These are phyloP conservation scores for Arctium lappa DNA, from an alignment of 129 eudicot genomes.

Conservation along the genomic window DNA sequence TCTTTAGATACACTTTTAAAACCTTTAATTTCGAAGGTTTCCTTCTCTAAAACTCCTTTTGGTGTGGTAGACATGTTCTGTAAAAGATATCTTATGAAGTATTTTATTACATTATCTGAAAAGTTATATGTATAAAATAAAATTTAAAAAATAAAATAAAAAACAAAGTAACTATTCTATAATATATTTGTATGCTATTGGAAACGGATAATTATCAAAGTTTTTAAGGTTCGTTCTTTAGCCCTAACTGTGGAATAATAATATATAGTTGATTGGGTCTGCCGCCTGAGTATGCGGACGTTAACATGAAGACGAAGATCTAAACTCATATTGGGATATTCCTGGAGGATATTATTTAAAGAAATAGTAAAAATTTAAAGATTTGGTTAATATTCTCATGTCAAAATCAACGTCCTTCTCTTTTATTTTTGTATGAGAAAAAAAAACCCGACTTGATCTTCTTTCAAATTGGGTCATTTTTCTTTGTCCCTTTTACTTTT, in stretches of 20 bases:
- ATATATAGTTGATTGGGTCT: background rate
- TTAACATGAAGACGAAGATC: slow-evolving; percentile 20
- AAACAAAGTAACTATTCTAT: no score
- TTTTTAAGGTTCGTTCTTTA: background rate
- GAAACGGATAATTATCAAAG: no score
- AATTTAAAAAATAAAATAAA: no score
- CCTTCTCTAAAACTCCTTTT: no score
- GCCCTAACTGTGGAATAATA: background rate
- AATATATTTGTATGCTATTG: no score
- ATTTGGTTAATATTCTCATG: slow-evolving; percentile 16
- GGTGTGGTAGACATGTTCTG: no score
- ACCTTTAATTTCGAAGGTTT: no score
- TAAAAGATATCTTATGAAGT: no score
- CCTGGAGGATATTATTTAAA: slow-evolving; percentile 26
- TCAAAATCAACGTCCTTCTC: slow-evolving; percentile 20
- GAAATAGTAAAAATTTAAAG: background rate
- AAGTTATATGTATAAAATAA: no score
- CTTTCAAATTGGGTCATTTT: background rate
- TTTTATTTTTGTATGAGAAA: background rate
- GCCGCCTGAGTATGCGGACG: slow-evolving; percentile 23
- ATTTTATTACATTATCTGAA: no score
- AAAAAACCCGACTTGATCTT: background rate
- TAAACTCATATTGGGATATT: slow-evolving; percentile 21
- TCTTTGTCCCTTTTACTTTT: slow-evolving; percentile 2
- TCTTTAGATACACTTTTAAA: no score